phyloP scores from a whole-genome alignment of 306 rosid species.

The Ziziphus jujuba region DNA sequence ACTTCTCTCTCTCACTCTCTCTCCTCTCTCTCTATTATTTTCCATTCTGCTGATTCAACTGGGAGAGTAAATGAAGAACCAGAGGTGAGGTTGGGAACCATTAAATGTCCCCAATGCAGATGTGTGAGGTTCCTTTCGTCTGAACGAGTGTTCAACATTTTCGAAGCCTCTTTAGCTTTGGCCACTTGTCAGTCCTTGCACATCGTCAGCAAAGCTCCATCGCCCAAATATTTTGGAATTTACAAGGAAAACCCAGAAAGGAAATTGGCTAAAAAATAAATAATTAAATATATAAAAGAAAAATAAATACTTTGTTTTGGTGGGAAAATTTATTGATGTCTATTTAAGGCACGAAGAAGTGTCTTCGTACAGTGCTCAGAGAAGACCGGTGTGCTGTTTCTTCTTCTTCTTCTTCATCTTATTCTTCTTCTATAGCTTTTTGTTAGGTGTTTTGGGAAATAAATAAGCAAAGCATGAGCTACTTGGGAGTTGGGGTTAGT shows the following conservation, averaged over 20 bases:
- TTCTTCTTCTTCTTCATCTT: background rate
- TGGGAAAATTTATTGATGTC: background rate
- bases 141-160: conserved; percentile 5
- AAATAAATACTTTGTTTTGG: background rate
- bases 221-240: conserved; percentile 26
- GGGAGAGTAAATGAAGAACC: conserved; percentile 39
- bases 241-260: background rate
- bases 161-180: conserved; percentile 30
- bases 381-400: conserved; percentile 1
- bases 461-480: conserved; percentile 46
- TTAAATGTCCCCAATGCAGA: conserved; percentile 32
- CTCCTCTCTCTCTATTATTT: background rate
- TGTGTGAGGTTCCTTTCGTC: conserved; percentile 24
- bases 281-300: background rate
- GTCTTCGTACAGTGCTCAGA: background rate
- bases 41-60: background rate
- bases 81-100: conserved; percentile 34
- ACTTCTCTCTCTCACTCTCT: background rate
- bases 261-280: no score
- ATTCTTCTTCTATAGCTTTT: background rate
- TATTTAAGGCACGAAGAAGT: background rate
- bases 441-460: conserved; percentile 15
- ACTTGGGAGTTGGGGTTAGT: conserved; percentile 75
- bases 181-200: conserved; percentile 50
- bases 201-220: conserved; percentile 20